phyloP scores from a whole-genome alignment of 805 yeast species.

The Debaryomyces prosopidis region DNA sequence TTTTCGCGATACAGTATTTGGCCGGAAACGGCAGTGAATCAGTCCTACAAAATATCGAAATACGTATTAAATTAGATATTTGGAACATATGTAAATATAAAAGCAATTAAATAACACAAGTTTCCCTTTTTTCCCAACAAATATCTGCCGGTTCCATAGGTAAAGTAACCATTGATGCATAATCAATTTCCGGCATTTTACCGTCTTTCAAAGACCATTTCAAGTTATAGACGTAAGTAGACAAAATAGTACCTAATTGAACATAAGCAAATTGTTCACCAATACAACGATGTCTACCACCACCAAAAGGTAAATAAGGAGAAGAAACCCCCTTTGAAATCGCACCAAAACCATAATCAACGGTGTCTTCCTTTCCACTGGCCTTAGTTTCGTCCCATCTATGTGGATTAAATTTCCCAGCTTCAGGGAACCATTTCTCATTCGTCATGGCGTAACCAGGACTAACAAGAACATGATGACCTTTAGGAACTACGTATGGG shows the following conservation, averaged over 20 bases:
- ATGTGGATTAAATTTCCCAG: constrained; percentile 73
- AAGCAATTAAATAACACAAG: constrained; percentile 24
- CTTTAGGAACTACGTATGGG: constrained; percentile 77
- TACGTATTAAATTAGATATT: neutral
- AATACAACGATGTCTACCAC: constrained; percentile 98
- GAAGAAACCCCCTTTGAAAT: constrained; percentile 94
- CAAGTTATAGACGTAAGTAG: constrained; percentile 71
- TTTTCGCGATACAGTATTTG: neutral
- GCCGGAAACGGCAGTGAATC: neutral
- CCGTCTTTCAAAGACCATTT: constrained; percentile 63
- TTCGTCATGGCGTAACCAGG: constrained; percentile 89
- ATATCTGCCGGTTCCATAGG: constrained; percentile 78
- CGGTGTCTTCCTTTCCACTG: constrained; percentile 34
- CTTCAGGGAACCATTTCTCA: constrained; percentile 77
- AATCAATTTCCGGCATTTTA: constrained; percentile 67
- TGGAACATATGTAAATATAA: neutral
- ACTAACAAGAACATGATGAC: constrained; percentile 86
- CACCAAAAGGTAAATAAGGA: constrained; percentile 97
- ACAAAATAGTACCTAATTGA: constrained; percentile 84
- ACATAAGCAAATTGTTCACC: constrained; percentile 98
- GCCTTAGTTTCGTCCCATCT: constrained; percentile 63
- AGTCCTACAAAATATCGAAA: neutral
- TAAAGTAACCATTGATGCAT: constrained; percentile 88
- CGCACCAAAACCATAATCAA: constrained; percentile 96
- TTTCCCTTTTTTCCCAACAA: constrained; percentile 67